Evolutionary conservation across 768 basidiomycete genomes (phyloP).

Genomic region (Xerocomus brunneocitrinus): DNA sequence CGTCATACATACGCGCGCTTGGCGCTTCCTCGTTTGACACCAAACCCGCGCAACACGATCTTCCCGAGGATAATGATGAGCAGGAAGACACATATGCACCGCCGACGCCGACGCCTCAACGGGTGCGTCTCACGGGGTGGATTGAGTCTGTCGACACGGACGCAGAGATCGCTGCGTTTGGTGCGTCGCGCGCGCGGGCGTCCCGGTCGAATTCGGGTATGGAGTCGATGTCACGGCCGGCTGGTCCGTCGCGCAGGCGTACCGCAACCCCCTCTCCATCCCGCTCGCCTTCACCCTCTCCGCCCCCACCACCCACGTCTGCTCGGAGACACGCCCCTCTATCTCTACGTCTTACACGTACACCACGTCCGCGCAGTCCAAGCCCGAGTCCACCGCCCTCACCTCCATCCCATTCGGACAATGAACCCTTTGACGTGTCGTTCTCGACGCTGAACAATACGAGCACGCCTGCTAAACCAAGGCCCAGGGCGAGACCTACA

Average conservation of each 20-base stretch:
- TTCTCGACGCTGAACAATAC: slow-evolving; percentile 24
- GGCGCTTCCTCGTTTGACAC: not conserved
- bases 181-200: slow-evolving; percentile 25
- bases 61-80: not conserved
- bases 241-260: not conserved
- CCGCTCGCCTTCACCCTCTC: not conserved
- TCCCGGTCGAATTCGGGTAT: not conserved
- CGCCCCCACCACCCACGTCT: not conserved
- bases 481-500: not conserved
- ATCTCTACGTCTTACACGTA: not conserved
- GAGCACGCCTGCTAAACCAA: slow-evolving; percentile 26
- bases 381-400: not conserved
- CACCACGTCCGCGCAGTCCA: not conserved
- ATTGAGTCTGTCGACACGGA: slow-evolving; percentile 52
- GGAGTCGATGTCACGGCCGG: not conserved
- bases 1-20: slow-evolving; percentile 23
- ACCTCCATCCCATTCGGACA: slow-evolving; percentile 10
- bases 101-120: slow-evolving; percentile 18
- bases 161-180: slow-evolving; percentile 48
- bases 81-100: slow-evolving; percentile 16
- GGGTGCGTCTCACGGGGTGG: slow-evolving; percentile 49
- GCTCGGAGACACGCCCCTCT: not conserved
- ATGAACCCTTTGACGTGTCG: slow-evolving; percentile 20
- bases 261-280: not conserved
- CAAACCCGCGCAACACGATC: not conserved